Conservation (phyloP, 1,284 basidiomycete genomes). For the Cutaneotrichosporon spelunceum region DNA sequence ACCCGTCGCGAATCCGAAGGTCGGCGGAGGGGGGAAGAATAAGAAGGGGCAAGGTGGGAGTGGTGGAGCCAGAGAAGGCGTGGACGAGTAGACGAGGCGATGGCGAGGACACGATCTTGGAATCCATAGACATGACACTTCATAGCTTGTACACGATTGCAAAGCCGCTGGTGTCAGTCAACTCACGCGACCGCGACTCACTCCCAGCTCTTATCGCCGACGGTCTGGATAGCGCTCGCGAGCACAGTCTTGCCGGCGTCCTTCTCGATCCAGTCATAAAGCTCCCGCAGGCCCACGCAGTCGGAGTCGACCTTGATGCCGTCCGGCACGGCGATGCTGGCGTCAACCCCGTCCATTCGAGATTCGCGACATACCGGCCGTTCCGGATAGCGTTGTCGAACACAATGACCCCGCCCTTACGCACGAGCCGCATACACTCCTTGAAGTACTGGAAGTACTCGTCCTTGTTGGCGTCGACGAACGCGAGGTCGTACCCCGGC, state of each 20-base stretch:
- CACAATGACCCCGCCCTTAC: conserved; percentile 40
- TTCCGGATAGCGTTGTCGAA: conserved; percentile 42
- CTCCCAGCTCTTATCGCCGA: conserved; percentile 47
- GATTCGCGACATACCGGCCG: conserved; percentile 33
- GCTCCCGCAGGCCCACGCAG: conserved; percentile 34
- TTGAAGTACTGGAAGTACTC: conserved; percentile 37
- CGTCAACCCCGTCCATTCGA: neutral
- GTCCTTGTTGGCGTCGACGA: conserved; percentile 47
- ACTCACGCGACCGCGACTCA: conserved; percentile 29
- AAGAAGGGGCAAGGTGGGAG: conserved; percentile 15
- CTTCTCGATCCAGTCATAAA: conserved; percentile 45
- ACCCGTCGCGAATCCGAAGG: conserved; percentile 8
- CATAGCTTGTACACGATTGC: conserved; percentile 33
- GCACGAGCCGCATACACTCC: conserved; percentile 34
- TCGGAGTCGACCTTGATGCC: conserved; percentile 26
- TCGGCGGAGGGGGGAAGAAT: conserved; percentile 7
- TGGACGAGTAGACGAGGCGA: neutral
- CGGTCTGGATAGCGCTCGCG: conserved; percentile 41
- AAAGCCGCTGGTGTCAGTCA: conserved; percentile 31
- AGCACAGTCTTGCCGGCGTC: conserved; percentile 45
- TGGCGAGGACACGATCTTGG: neutral
- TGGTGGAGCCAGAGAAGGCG: conserved; percentile 13
- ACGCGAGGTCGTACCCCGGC: conserved; percentile 42
- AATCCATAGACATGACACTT: neutral
- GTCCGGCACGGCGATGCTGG: conserved; percentile 21